Evolutionary conservation across 805 yeast genomes (phyloP).

Genomic region (Sugiyamaella floridensis): DNA sequence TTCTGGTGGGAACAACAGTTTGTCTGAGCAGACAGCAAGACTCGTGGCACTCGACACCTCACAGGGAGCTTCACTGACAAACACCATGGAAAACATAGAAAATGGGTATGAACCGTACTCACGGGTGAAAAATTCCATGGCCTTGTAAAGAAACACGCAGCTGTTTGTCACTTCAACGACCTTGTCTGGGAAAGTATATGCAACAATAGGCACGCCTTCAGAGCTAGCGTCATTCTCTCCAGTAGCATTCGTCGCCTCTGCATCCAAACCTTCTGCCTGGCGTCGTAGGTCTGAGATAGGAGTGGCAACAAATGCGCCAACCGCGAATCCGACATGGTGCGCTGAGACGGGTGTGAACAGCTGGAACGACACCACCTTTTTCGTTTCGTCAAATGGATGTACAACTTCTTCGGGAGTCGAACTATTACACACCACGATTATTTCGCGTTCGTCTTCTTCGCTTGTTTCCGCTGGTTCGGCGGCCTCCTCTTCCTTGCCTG

Average conservation of each 20-base stretch:
- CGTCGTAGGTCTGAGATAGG: constrained; percentile 43
- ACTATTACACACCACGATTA: constrained; percentile 37
- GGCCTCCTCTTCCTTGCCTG: constrained; percentile 7
- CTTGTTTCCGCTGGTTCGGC: background rate
- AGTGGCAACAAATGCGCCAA: constrained; percentile 74
- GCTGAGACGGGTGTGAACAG: constrained; percentile 82
- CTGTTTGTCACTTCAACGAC: constrained; percentile 57
- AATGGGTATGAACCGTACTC: constrained; percentile 94
- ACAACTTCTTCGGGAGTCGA: constrained; percentile 55
- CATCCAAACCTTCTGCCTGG: constrained; percentile 25
- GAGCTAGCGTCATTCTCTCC: constrained; percentile 28
- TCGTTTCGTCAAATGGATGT: constrained; percentile 66
- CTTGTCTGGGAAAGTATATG: constrained; percentile 59
- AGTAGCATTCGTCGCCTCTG: constrained; percentile 14
- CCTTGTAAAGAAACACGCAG: constrained; percentile 66
- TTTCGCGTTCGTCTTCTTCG: constrained; percentile 21
- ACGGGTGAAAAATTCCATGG: constrained; percentile 73
- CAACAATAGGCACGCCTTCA: constrained; percentile 45
- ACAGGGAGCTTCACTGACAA: constrained; percentile 52
- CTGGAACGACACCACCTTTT: constrained; percentile 67
- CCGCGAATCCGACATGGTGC: constrained; percentile 91
- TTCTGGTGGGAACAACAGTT: constrained; percentile 62
- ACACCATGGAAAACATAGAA: constrained; percentile 68
- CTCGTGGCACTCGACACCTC: constrained; percentile 66
- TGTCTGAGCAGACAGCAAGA: constrained; percentile 52